phyloP scores from a whole-genome alignment of 306 rosid species.

The Castanea sativa region DNA sequence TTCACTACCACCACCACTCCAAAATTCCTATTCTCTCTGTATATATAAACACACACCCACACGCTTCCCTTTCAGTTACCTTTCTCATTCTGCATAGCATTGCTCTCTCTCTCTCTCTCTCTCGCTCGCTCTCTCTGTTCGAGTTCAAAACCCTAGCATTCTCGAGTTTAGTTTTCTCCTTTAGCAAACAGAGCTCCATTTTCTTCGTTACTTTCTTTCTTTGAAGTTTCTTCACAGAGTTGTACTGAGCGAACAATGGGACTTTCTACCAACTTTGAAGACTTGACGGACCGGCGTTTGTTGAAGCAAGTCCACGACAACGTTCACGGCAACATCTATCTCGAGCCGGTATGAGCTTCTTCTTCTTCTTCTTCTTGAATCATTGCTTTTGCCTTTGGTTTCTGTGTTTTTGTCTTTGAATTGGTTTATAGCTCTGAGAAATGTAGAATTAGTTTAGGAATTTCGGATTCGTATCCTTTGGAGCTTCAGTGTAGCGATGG shows the following conservation, averaged over 20 bases:
- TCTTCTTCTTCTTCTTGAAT: background rate
- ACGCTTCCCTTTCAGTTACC: background rate
- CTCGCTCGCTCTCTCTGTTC: background rate
- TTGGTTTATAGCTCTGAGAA: background rate
- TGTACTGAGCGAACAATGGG: slow-evolving; percentile 33
- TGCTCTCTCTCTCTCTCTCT: slow-evolving; percentile 11
- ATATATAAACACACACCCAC: background rate
- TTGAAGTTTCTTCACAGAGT: background rate
- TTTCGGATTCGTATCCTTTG: background rate
- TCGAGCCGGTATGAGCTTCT: slow-evolving; percentile 50
- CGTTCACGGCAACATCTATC: slow-evolving; percentile 65
- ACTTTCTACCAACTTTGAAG: slow-evolving; percentile 13
- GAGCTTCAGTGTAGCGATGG: background rate
- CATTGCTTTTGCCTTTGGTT: background rate
- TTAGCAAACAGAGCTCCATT: background rate
- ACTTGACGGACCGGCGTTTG: slow-evolving; percentile 31
- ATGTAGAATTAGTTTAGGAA: background rate
- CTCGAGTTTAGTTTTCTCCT: too few relatives aligned
- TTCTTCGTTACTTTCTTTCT: background rate
- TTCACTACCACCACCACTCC: slow-evolving; percentile 16
- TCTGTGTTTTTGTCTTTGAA: background rate
- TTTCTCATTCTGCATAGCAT: background rate
- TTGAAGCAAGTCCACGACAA: slow-evolving; percentile 64
- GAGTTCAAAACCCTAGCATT: too few relatives aligned
- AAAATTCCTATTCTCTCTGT: background rate